Conservation (phyloP, 2,329 filamentous ascomycete genomes). For the Grosmannia serpens region DNA sequence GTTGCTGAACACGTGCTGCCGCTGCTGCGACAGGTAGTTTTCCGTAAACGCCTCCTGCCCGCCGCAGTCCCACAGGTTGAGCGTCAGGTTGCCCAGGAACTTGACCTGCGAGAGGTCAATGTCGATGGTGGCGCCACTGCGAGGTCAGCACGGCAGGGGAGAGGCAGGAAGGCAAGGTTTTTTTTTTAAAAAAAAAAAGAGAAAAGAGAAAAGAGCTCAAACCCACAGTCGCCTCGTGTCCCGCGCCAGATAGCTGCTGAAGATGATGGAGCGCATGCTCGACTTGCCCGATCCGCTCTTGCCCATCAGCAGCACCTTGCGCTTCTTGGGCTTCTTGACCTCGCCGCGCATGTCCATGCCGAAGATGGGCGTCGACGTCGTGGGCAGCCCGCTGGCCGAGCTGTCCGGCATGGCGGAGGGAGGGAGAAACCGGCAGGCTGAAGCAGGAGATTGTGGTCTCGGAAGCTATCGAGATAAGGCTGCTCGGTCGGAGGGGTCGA, state of each 20-base stretch:
- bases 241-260: slow-evolving; percentile 96
- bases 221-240: slow-evolving; percentile 72
- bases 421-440: background rate
- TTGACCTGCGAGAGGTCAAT: slow-evolving; percentile 98
- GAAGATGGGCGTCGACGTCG: slow-evolving; percentile 6
- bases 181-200: too few relatives aligned
- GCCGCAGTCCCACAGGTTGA: slow-evolving; percentile 98
- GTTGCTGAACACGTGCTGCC: slow-evolving; percentile 90
- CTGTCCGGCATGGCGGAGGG: slow-evolving; percentile 3
- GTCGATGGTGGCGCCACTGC: slow-evolving; percentile 82
- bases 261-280: slow-evolving; percentile 97
- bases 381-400: background rate
- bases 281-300: slow-evolving; percentile 97
- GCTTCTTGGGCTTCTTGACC: slow-evolving; percentile 65
- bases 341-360: slow-evolving; percentile 21
- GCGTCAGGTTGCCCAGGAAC: slow-evolving; percentile 92
- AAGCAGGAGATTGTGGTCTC: background rate
- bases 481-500: background rate
- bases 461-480: background rate
- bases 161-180: too few relatives aligned
- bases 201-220: background rate
- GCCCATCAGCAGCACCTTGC: slow-evolving; percentile 82
- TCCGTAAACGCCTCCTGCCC: slow-evolving; percentile 98
- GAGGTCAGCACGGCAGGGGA: background rate
- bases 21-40: slow-evolving; percentile 92